Base-by-base conservation (phyloP, 192 early-diverging fungal species). In the Geranomyces michiganensis region DNA sequence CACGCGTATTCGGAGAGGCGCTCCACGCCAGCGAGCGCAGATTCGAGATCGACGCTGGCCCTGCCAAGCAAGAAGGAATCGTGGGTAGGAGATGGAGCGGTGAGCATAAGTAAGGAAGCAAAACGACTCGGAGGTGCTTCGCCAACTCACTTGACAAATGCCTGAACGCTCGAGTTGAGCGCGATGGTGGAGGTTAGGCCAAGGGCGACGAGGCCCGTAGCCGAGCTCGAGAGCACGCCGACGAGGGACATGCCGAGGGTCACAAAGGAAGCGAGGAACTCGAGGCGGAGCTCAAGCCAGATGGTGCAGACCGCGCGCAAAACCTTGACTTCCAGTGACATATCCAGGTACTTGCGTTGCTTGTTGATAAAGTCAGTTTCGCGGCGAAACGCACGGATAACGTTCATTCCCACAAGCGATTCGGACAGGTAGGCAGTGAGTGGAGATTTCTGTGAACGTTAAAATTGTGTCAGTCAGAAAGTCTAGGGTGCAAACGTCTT, bases 1-100 rank as follows among this genome's bases (percentile, higher is more conserved):
- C 74, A 48, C 0, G 74, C 82, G 68, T 86, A 86, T 49, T 77
- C 46, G 41, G 82, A 45, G 58, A 86, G 46, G n/a, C 84, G 71
- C 73, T 87, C 86, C 15, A 86, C 83, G 7, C 73, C 58, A 67
- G 86, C 86, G 65, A 87, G 66, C 60, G 62, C 65, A n/a, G 46
- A 12, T 47, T 47, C 46, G 13, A 47, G 36, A 15, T 13, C 41
- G n/a, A n/a, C n/a, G n/a, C n/a, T 10, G 46, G 46, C 46, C 46
- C 10, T 19, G 10, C 46, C 12, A 19, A 14, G 10, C 12, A 47
- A 14, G 46, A 14, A 19, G 46, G 46, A 47, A 14, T 19, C 12
- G 46, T 47, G 46, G 46, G 46, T 47, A 47, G 46, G 46, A 47
- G 46, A 19, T 47, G 46, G 46, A 14, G 10, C 46, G 46, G 46